Percentiles rank a stretch among this genome's conserved stretches.
Conservation (phyloP, 768 basidiomycete genomes). For the Lentinula raphanica region DNA sequence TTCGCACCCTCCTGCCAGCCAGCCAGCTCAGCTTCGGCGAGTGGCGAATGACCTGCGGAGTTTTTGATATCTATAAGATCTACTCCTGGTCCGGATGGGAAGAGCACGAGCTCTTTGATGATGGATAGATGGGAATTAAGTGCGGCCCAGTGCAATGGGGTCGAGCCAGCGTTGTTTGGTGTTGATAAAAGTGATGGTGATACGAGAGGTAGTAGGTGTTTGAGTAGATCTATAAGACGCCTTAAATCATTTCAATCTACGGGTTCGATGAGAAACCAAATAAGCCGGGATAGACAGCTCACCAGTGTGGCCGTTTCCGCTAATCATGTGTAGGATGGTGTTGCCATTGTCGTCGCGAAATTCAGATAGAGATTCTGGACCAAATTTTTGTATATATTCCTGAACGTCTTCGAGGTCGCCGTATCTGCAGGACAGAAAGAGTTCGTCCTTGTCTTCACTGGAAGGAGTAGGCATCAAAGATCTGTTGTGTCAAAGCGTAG, state of each 20-base stretch:
- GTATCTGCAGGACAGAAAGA: constrained; percentile 81
- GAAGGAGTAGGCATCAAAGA: constrained; percentile 24
- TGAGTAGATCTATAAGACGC: constrained; percentile 59
- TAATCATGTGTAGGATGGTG: constrained; percentile 79
- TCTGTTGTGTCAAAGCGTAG: neutral
- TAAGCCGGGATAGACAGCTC: constrained; percentile 17
- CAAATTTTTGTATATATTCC: constrained; percentile 57
- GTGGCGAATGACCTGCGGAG: constrained; percentile 63
- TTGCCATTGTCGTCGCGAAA: constrained; percentile 76
- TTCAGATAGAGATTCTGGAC: constrained; percentile 38
- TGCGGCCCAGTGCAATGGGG: constrained; percentile 88
- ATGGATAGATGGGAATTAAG: constrained; percentile 72
- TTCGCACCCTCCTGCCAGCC: constrained; percentile 82
- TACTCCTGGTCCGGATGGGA: constrained; percentile 52
- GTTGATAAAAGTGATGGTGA: constrained; percentile 50
- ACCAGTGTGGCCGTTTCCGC: constrained; percentile 89
- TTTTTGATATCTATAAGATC: constrained; percentile 77
- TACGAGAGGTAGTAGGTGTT: constrained; percentile 62
- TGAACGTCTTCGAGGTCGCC: constrained; percentile 81
- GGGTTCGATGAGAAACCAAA: constrained; percentile 7
- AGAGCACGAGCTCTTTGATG: constrained; percentile 54
- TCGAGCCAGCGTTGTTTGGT: constrained; percentile 71
- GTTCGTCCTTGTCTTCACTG: constrained; percentile 59
- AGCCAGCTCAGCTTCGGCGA: constrained; percentile 74
- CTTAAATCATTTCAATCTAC: constrained; percentile 43